phyloP scores from a whole-genome alignment of 1,284 basidiomycete genomes.

The Malassezia yamatoensis region DNA sequence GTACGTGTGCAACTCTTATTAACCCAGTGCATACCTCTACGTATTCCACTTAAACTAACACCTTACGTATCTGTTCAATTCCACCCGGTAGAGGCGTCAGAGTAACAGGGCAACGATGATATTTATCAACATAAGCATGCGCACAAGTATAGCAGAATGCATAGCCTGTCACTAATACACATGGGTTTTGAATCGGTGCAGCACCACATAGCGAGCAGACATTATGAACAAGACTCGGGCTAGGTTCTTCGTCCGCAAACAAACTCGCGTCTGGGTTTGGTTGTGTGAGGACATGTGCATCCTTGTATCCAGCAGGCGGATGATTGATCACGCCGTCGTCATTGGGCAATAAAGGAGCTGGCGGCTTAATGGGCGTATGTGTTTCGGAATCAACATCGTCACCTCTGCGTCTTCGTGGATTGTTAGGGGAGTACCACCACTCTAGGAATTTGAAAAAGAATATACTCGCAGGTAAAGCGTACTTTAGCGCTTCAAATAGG shows the following conservation, averaged over 20 bases:
- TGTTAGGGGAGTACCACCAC: constrained; percentile 97
- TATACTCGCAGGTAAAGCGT: constrained; percentile 79
- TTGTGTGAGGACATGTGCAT: constrained; percentile 23
- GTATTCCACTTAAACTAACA: constrained; percentile 55
- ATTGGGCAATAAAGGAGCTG: constrained; percentile 18
- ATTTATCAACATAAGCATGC: constrained; percentile 68
- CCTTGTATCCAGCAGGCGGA: constrained; percentile 16
- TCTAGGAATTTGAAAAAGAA: constrained; percentile 95
- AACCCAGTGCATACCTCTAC: constrained; percentile 28
- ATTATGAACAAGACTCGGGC: constrained; percentile 52
- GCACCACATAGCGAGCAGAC: constrained; percentile 77
- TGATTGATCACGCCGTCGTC: constrained; percentile 17
- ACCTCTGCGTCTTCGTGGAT: constrained; percentile 53
- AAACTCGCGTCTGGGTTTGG: constrained; percentile 1
- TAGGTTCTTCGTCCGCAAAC: constrained; percentile 7
- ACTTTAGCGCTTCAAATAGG: constrained; percentile 53
- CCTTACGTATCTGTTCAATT: constrained; percentile 65
- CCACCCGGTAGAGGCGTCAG: constrained; percentile 62
- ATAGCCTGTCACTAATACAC: constrained; percentile 81
- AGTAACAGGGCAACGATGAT: constrained; percentile 76
- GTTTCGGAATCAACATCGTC: constrained; percentile 55
- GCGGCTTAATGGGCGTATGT: constrained; percentile 49
- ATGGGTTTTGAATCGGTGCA: constrained; percentile 67
- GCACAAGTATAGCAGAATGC: constrained; percentile 92
- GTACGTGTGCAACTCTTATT: background rate